phyloP scores from a whole-genome alignment of 192 early-diverging fungal genomes.

The Chytriomyces confervae region DNA sequence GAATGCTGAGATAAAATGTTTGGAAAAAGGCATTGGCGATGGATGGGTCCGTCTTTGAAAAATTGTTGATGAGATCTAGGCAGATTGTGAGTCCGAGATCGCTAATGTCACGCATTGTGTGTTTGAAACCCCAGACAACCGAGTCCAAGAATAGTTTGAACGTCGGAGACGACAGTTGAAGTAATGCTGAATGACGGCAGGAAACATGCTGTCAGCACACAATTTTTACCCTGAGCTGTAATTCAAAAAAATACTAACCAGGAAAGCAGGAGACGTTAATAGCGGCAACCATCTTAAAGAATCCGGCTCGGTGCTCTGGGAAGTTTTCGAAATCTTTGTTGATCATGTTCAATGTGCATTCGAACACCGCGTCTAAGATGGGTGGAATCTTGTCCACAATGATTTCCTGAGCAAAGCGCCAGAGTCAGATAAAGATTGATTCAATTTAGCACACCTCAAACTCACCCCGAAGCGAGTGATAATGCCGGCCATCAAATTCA shows the following conservation, averaged over 20 bases:
- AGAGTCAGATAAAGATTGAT: neutral
- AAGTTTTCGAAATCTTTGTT: conserved; percentile 98
- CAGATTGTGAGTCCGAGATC: conserved; percentile 89
- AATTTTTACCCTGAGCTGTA: neutral
- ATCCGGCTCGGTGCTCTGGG: conserved; percentile 95
- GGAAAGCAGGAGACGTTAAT: conserved; percentile 93
- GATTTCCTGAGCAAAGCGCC: conserved; percentile 51
- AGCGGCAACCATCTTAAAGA: conserved; percentile 90
- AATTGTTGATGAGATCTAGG: conserved; percentile 87
- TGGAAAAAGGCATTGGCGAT: conserved; percentile 90
- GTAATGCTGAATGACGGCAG: conserved; percentile 63
- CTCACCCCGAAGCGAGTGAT: conserved; percentile 77
- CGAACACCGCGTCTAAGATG: conserved; percentile 94
- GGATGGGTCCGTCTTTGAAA: conserved; percentile 70
- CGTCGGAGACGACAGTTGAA: conserved; percentile 80
- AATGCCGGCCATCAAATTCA: conserved; percentile 90
- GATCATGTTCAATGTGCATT: conserved; percentile 98
- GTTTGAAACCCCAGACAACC: conserved; percentile 98
- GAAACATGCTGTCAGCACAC: conserved; percentile 18
- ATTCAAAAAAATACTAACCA: conserved; percentile 50
- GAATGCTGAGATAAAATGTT: conserved; percentile 84
- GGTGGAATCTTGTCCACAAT: conserved; percentile 83
- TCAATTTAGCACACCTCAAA: neutral
- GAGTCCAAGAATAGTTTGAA: conserved; percentile 95
- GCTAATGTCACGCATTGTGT: conserved; percentile 97